These are phyloP conservation scores for Pseudocercospora fuligena DNA, from an alignment of 2,329 filamentous ascomycete genomes.

Conservation along the genomic window DNA sequence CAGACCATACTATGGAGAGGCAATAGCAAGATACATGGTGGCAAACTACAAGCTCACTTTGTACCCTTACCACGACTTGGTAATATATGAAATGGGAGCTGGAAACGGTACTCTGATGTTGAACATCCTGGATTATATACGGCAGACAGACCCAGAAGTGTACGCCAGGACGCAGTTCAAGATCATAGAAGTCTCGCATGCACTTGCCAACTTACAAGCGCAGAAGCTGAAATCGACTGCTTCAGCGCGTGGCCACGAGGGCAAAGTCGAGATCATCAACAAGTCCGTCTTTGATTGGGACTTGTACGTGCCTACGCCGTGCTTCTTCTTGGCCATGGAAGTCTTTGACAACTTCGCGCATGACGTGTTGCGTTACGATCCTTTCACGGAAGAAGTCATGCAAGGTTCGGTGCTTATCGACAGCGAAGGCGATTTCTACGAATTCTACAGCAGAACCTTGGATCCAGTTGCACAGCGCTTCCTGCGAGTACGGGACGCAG, in stretches of 20 bases:
- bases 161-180: conserved; percentile 93
- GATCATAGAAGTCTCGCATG: conserved; percentile 91
- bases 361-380: conserved; percentile 90
- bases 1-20: conserved; percentile 93
- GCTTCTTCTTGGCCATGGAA: conserved; percentile 97
- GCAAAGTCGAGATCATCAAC: conserved; percentile 93
- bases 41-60: conserved; percentile 93
- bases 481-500: conserved; percentile 80
- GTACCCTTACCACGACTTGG: conserved; percentile 94
- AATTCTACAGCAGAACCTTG: conserved; percentile 82
- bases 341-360: conserved; percentile 99
- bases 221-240: conserved; percentile 70
- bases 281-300: conserved; percentile 94
- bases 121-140: conserved; percentile 96
- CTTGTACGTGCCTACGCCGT: conserved; percentile 83
- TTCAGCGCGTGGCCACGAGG: conserved; percentile 73
- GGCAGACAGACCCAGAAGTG: conserved; percentile 83
- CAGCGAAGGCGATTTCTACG: conserved; percentile 83
- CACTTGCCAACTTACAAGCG: conserved; percentile 77
- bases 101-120: conserved; percentile 97
- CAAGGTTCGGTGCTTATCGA: conserved; percentile 91
- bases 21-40: conserved; percentile 93
- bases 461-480: conserved; percentile 85
- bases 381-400: conserved; percentile 76
- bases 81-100: conserved; percentile 98